phyloP scores from a whole-genome alignment of 2,329 filamentous ascomycete species.

The Aspergillus pseudoglaucus region DNA sequence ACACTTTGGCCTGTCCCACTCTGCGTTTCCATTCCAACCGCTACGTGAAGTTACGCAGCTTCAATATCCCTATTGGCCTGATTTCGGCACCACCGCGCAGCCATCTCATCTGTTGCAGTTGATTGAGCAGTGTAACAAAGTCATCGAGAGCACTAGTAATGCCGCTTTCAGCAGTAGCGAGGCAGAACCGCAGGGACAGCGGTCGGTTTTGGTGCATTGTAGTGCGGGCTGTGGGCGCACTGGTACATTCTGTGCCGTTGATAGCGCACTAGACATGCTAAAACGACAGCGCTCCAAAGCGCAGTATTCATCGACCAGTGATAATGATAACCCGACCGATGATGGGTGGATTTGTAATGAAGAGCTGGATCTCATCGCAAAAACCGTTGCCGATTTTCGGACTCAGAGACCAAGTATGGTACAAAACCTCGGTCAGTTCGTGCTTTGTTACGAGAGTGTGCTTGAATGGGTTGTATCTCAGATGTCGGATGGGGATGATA shows the following conservation, averaged over 20 bases:
- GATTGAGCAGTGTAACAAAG: conserved; percentile 79
- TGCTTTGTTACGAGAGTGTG: conserved; percentile 92
- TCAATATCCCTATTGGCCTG: conserved; percentile 94
- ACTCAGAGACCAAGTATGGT: conserved; percentile 91
- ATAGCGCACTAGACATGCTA: conserved; percentile 92
- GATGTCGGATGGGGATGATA: conserved; percentile 8
- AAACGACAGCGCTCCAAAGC: conserved; percentile 64
- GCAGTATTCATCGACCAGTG: conserved; percentile 9
- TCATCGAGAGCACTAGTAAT: conserved; percentile 39
- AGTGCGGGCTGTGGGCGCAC: conserved; percentile 93
- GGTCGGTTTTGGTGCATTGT: conserved; percentile 88
- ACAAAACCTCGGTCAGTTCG: conserved; percentile 85
- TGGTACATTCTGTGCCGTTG: conserved; percentile 92
- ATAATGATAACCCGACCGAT: conserved; percentile 29
- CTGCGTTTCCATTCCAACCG: conserved; percentile 69
- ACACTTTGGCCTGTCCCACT: conserved; percentile 77
- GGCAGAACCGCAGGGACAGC: conserved; percentile 48
- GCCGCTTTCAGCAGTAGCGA: conserved; percentile 37
- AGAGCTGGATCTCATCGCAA: conserved; percentile 70
- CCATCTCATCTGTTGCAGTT: conserved; percentile 79
- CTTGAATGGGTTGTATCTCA: conserved; percentile 68
- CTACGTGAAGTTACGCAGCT: conserved; percentile 91
- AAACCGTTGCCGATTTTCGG: conserved; percentile 86
- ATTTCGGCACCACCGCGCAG: conserved; percentile 88
- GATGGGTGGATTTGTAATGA: conserved; percentile 63